Evolutionary conservation across 805 yeast genomes (phyloP), one percentile per base, ranked within the genome.

Genomic region (Wickerhamiella parazyma): DNA sequence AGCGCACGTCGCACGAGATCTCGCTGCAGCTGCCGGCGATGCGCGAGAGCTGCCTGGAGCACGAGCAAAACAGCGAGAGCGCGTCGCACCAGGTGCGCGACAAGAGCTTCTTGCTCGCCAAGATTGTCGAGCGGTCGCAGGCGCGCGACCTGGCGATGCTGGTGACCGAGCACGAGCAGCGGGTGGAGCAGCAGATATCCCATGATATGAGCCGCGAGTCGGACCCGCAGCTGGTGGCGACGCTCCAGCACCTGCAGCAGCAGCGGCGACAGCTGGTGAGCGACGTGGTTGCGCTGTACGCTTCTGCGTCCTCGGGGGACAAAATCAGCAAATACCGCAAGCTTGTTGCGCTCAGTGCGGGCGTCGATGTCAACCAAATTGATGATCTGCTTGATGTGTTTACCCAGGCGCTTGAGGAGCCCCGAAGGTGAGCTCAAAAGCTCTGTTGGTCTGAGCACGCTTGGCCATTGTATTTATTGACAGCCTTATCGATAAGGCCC

Each of bases 321-420:
- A 80, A 77, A 58, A 78, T 83, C 74, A 72, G 75, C 54, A 85
- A 84, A 57, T 80, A 89, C 65, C 70, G 94, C 49, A 76, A 76
- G 54, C 67, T 89, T 48, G 78, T 91, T 35, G 73, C 89, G 19
- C 64, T 76, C 38, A 73, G 84, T 38, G 81, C 93, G 57, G 94
- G 84, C 2, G 69, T 85, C 44, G 74, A 77, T 40, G 70, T 78
- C 17, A 93, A 83, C 47, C 91, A 81, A 48, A 78, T 89, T 46
- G 84, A 80, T 51, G 80, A 82, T 24, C 68, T 85, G 46, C 67
- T 89, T 41, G 89, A 82, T 51, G 95, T 89, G 17, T 81, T 89
- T 35, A 85, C 65, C 40, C 60, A 63, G 45, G 70, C 72, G 36
- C 48, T 48, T 24, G 50, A 49, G 12, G 48, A 50, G 16, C 31